These are phyloP conservation scores for Glycine soja DNA, from an alignment of 306 rosid species.

Conservation along the genomic window DNA sequence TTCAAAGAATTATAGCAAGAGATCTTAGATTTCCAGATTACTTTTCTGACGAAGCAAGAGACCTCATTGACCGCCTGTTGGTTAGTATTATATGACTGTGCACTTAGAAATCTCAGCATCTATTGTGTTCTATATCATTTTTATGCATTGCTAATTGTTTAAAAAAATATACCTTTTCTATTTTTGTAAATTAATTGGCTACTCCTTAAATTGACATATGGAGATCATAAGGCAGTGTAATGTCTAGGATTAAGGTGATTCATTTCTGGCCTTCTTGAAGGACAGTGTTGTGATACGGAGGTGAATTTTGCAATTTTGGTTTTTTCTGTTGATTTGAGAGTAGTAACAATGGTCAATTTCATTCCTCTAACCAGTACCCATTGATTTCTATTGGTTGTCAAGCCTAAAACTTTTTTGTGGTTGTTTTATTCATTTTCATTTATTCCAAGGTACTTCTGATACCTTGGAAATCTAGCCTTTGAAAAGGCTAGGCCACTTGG, in stretches of 20 bases:
- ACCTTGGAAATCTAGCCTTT: conserved; percentile 1
- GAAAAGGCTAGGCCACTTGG: background rate
- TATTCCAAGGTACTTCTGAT: background rate
- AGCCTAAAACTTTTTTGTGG: background rate
- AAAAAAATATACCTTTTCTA: background rate
- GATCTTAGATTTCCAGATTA: conserved; percentile 92
- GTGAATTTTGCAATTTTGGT: conserved; percentile 12
- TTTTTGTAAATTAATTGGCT: conserved; percentile 11
- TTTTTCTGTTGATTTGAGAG: conserved; percentile 5
- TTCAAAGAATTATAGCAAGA: conserved; percentile 95
- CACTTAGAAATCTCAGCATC: conserved; percentile 21
- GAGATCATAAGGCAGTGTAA: conserved; percentile 32
- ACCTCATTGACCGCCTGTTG: conserved; percentile 83
- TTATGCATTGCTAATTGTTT: background rate
- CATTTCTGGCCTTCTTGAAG: conserved; percentile 31
- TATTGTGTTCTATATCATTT: background rate
- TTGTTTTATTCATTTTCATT: conserved; percentile 8
- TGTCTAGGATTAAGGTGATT: conserved; percentile 17
- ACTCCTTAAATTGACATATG: conserved; percentile 15
- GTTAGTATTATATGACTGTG: conserved; percentile 57
- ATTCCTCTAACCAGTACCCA: background rate
- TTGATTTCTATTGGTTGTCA: conserved; percentile 9
- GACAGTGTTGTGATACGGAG: conserved; percentile 14
- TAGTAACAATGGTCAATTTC: background rate
- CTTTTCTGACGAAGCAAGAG: conserved; percentile 89